phyloP scores from a whole-genome alignment of 495 filamentous ascomycete species.

The Rostrohypoxylon terebratum region DNA sequence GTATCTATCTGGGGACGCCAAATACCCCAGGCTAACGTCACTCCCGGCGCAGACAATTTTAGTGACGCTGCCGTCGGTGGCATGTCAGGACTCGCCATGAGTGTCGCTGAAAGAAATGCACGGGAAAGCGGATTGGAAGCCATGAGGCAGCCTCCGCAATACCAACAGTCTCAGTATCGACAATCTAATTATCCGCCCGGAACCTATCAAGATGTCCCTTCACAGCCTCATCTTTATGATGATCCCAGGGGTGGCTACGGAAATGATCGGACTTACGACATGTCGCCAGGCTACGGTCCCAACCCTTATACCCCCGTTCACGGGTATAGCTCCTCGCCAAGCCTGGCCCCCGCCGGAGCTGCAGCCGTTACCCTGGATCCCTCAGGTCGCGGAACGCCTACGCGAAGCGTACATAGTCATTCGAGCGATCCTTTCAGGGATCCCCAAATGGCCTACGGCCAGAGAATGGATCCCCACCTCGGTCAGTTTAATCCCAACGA shows the following conservation, averaged over 20 bases:
- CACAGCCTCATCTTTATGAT: conserved; percentile 40
- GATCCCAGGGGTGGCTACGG: conserved; percentile 37
- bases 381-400: conserved; percentile 37
- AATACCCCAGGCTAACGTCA: conserved; percentile 65
- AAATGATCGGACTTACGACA: conserved; percentile 41
- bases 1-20: conserved; percentile 48
- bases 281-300: conserved; percentile 28
- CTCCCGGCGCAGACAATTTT: conserved; percentile 81
- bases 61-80: conserved; percentile 77
- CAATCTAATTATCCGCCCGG: conserved; percentile 47
- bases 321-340: conserved; percentile 29
- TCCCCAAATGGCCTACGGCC: conserved; percentile 47
- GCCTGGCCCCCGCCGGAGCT: conserved; percentile 27
- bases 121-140: conserved; percentile 80
- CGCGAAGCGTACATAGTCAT: conserved; percentile 44
- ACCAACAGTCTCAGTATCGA: conserved; percentile 45
- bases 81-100: conserved; percentile 79
- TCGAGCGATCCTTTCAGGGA: conserved; percentile 48
- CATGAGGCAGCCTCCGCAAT: conserved; percentile 58
- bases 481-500: conserved; percentile 78
- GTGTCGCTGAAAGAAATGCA: conserved; percentile 77
- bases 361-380: conserved; percentile 9
- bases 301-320: conserved; percentile 27
- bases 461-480: conserved; percentile 59
- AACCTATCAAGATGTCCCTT: conserved; percentile 48